A percentile compares a stretch with the other conserved stretches of the same genome.
These are phyloP conservation scores for Penicillium bialowiezense DNA, from an alignment of 495 filamentous ascomycete genomes.

Conservation along the genomic window DNA sequence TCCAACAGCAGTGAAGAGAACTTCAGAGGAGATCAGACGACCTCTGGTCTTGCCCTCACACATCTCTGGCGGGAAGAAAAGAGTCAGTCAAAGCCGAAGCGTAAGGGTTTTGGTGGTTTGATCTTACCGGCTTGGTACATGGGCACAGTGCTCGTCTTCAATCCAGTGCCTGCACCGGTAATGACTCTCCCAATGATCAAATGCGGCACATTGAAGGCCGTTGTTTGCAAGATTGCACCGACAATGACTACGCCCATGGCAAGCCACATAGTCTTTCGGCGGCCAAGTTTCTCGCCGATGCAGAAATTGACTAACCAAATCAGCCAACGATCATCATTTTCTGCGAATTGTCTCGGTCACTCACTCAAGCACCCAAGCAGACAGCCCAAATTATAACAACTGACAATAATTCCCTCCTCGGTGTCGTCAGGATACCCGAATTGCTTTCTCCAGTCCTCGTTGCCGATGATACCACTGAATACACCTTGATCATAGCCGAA, in stretches of 20 bases:
- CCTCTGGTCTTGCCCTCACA: slow-evolving; percentile 43
- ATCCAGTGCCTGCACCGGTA: slow-evolving; percentile 49
- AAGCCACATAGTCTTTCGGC: slow-evolving; percentile 42
- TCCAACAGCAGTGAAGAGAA: slow-evolving; percentile 39
- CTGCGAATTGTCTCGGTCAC: slow-evolving; percentile 1
- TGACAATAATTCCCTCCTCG: slow-evolving; percentile 46
- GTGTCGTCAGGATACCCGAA: slow-evolving; percentile 42
- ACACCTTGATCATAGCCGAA: slow-evolving; percentile 56
- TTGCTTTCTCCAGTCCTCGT: slow-evolving; percentile 44
- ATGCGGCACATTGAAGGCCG: slow-evolving; percentile 40
- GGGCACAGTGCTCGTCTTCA: slow-evolving; percentile 46
- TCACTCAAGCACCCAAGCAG: slow-evolving; percentile 41
- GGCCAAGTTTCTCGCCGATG: slow-evolving; percentile 48
- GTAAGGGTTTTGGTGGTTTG: background rate
- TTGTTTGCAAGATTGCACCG: slow-evolving; percentile 45
- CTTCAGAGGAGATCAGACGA: slow-evolving; percentile 43
- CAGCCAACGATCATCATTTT: background rate
- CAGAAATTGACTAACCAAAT: slow-evolving; percentile 31
- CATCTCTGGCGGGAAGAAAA: slow-evolving; percentile 43
- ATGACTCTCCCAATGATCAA: slow-evolving; percentile 50
- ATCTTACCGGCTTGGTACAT: slow-evolving; percentile 17
- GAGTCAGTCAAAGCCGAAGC: no score
- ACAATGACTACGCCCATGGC: slow-evolving; percentile 37
- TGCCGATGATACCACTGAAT: slow-evolving; percentile 48
- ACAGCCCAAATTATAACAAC: slow-evolving; percentile 52